Evolutionary conservation across 495 filamentous ascomycete species (phyloP).

Genomic region (Aspergillus ellipticus): DNA sequence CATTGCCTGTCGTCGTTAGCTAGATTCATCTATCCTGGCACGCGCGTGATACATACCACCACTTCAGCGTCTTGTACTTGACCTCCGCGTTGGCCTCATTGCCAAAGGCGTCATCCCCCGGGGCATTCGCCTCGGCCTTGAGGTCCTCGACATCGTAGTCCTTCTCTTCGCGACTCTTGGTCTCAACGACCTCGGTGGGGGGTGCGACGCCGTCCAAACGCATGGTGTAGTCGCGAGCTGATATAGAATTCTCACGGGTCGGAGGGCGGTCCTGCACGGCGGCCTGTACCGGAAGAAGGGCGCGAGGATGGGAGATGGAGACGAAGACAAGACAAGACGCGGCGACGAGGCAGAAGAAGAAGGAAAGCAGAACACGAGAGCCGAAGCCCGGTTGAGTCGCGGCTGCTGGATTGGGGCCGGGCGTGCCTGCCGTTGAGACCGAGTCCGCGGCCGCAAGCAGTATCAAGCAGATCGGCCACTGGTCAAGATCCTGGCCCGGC

Average conservation of each 20-base stretch:
- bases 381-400: background rate
- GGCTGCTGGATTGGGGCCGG: background rate
- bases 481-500: background rate
- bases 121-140: conserved; percentile 11
- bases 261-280: background rate
- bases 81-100: conserved; percentile 42
- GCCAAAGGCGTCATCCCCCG: conserved; percentile 36
- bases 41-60: conserved; percentile 37
- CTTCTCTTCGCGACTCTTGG: conserved; percentile 16
- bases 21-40: background rate
- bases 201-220: background rate
- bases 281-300: background rate
- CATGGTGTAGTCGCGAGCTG: background rate
- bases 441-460: background rate
- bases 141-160: conserved; percentile 27
- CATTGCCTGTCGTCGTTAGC: conserved; percentile 28
- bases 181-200: background rate
- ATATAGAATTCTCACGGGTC: background rate
- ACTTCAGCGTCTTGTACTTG: conserved; percentile 46
- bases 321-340: background rate
- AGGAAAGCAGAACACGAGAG: background rate
- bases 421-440: background rate
- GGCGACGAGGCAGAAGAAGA: background rate
- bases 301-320: background rate
- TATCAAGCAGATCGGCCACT: background rate